Evolutionary conservation across 208 protist genomes (phyloP).

Genomic region (Acanthamoeba healyi): DNA sequence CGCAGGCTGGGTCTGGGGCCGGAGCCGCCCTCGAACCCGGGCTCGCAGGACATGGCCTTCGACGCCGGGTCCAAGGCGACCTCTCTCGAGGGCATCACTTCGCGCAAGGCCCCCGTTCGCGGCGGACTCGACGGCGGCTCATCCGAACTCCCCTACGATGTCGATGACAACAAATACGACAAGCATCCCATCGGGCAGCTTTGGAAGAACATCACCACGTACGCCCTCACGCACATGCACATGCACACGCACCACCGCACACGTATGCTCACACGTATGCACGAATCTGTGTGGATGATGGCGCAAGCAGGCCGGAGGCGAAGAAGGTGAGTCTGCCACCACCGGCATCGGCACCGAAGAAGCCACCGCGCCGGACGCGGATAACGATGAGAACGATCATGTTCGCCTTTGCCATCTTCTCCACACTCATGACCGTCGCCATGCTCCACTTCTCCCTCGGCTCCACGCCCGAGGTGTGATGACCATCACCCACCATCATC

Average conservation of each 20-base stretch:
- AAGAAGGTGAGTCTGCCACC: conserved; percentile 18
- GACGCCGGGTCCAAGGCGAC: background rate
- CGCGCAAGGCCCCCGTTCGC: background rate
- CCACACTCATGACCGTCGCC: conserved; percentile 27
- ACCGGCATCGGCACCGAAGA: background rate
- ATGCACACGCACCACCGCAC: background rate
- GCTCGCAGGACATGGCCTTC: conserved; percentile 11
- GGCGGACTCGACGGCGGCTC: background rate
- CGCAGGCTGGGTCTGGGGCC: conserved; percentile 5
- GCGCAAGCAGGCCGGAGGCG: conserved; percentile 8
- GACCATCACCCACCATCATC: background rate
- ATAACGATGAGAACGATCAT: conserved; percentile 51
- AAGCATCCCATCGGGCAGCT: conserved; percentile 64
- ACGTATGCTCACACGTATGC: background rate
- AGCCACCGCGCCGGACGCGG: conserved; percentile 26
- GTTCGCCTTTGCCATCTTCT: conserved; percentile 38
- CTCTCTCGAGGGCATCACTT: conserved; percentile 6
- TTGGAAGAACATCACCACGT: conserved; percentile 41
- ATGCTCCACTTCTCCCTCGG: conserved; percentile 47
- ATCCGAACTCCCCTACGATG: background rate
- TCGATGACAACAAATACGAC: conserved; percentile 66
- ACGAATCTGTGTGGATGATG: too few species aligned
- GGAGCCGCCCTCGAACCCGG: conserved; percentile 46
- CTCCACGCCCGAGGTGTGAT: background rate
- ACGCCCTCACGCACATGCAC: background rate